Conservation (phyloP, 768 basidiomycete species). For the Daedaleopsis sinensis region DNA sequence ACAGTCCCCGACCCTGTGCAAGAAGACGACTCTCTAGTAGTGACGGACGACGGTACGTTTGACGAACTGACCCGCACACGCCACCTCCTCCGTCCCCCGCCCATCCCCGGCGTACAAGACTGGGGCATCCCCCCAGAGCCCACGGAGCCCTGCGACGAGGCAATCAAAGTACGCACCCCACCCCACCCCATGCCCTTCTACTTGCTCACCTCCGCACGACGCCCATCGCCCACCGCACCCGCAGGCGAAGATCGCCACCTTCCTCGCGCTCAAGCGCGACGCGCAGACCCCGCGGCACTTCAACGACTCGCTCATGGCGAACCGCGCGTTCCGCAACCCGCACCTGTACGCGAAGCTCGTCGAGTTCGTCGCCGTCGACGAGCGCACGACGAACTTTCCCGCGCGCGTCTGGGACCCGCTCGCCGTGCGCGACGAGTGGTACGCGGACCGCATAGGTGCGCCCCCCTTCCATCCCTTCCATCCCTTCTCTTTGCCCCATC, state of each 20-base stretch:
- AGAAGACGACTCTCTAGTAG: not conserved
- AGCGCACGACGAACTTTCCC: constrained; percentile 84
- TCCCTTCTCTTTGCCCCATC: too few species aligned
- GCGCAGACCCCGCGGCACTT: constrained; percentile 77
- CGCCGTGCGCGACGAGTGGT: constrained; percentile 68
- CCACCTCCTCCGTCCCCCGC: constrained; percentile 59
- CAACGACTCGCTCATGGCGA: constrained; percentile 93
- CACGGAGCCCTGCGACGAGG: constrained; percentile 58
- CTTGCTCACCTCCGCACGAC: not conserved
- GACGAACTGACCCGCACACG: constrained; percentile 58
- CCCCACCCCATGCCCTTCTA: constrained; percentile 17
- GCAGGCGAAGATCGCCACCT: constrained; percentile 82
- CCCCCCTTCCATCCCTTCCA: not conserved
- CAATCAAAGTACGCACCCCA: constrained; percentile 52
- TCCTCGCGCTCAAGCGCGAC: constrained; percentile 71
- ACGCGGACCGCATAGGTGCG: constrained; percentile 79
- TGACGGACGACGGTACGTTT: not conserved
- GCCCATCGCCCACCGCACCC: not conserved
- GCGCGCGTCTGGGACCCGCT: constrained; percentile 72
- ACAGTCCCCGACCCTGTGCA: not conserved
- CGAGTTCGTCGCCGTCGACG: constrained; percentile 91
- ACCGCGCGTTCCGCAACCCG: constrained; percentile 93
- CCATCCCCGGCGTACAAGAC: constrained; percentile 63
- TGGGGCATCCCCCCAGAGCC: constrained; percentile 79
- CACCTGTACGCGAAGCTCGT: constrained; percentile 96